phyloP scores from a whole-genome alignment of 805 yeast species.

The Huiozyma sinensis region DNA sequence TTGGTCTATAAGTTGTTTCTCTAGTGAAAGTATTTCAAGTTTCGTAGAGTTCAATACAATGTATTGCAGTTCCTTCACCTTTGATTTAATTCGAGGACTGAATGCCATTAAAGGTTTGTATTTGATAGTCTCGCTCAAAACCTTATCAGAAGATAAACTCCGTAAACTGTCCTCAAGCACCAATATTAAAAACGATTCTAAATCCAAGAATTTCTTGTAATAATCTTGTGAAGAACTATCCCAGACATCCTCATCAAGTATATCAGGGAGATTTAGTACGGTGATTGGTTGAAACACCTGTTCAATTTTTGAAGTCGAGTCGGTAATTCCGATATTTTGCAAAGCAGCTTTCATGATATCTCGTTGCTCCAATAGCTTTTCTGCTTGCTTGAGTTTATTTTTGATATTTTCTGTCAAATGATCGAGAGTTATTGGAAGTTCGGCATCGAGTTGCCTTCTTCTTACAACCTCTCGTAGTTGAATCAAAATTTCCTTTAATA shows the following conservation, averaged over 20 bases:
- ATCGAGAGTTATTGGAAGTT: conserved; percentile 1
- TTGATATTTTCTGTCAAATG: conserved; percentile 34
- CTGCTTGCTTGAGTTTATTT: conserved; percentile 31
- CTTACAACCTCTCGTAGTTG: conserved; percentile 66
- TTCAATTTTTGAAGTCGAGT: too few relatives aligned
- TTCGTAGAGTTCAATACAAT: conserved; percentile 40
- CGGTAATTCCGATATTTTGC: too few relatives aligned
- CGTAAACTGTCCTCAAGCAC: conserved; percentile 17
- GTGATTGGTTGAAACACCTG: too few relatives aligned
- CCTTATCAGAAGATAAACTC: conserved; percentile 32
- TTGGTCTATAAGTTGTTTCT: conserved; percentile 24
- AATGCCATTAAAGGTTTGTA: conserved; percentile 36
- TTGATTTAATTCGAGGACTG: conserved; percentile 46
- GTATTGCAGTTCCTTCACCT: conserved; percentile 49
- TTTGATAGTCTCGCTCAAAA: conserved; percentile 41
- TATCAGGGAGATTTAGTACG: too few relatives aligned
- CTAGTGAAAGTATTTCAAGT: conserved; percentile 35
- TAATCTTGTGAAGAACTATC: too few relatives aligned
- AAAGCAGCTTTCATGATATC: conserved; percentile 12
- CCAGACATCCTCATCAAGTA: too few relatives aligned
- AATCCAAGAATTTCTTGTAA: too few relatives aligned
- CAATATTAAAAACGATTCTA: too few relatives aligned
- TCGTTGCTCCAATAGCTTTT: conserved; percentile 31
- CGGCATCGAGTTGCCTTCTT: conserved; percentile 16
- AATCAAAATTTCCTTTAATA: conserved; percentile 20